These are phyloP conservation scores for Cicer arietinum DNA, from an alignment of 306 rosid species.

Conservation along the genomic window DNA sequence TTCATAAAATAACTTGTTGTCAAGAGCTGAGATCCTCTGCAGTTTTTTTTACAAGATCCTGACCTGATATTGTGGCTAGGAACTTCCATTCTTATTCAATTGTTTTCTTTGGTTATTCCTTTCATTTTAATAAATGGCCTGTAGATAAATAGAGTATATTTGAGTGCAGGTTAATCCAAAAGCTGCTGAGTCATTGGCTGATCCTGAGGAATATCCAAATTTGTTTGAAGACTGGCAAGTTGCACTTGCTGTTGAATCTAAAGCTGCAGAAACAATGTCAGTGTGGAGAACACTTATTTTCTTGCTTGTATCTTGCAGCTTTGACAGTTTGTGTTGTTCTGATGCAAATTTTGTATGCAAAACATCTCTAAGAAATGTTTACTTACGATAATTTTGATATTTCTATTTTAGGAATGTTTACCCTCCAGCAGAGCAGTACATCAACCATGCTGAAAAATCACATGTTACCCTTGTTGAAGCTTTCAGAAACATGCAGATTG, in stretches of 20 bases:
- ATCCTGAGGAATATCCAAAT: slow-evolving; percentile 97
- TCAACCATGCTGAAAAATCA: slow-evolving; percentile 66
- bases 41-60: neutral
- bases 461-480: slow-evolving; percentile 82
- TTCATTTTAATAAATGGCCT: slow-evolving; percentile 4
- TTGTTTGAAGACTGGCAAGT: slow-evolving; percentile 97
- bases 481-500: slow-evolving; percentile 77
- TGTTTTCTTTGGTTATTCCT: slow-evolving; percentile 25
- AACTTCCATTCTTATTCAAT: slow-evolving; percentile 15
- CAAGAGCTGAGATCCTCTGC: slow-evolving; percentile 20
- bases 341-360: slow-evolving; percentile 18
- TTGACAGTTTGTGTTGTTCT: slow-evolving; percentile 12
- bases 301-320: slow-evolving; percentile 19
- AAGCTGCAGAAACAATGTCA: slow-evolving; percentile 73
- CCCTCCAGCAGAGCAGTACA: slow-evolving; percentile 76
- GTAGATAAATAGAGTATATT: slow-evolving; percentile 25
- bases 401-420: slow-evolving; percentile 68
- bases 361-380: slow-evolving; percentile 33
- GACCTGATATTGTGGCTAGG: slow-evolving; percentile 4
- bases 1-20: slow-evolving; percentile 20
- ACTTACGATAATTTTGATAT: slow-evolving; percentile 33
- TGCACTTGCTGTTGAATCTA: slow-evolving; percentile 90
- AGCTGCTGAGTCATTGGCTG: slow-evolving; percentile 98
- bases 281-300: slow-evolving; percentile 26
- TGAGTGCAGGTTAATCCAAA: slow-evolving; percentile 79